Evolutionary conservation across 768 basidiomycete species (phyloP), one percentile per base, ranked within the genome.

Genomic region (Cystobasidium tubakii): DNA sequence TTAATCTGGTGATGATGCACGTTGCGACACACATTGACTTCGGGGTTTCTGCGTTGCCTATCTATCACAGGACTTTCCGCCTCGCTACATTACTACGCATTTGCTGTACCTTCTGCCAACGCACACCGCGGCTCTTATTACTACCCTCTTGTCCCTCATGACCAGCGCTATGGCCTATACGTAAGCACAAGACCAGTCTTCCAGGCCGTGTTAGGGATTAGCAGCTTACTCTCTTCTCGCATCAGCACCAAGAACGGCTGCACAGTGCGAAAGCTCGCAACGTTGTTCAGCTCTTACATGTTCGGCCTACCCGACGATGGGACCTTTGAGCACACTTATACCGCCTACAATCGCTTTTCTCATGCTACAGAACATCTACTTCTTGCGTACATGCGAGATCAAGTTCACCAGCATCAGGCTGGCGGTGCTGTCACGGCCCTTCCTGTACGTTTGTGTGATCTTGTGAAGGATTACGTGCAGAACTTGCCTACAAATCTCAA

Each of bases 281-380:
- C 91, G 19, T 85, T 95, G 6, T 95, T 97, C 80, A 82, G 73
- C 21, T 69, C 76, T 0, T 79, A 76, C 50, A 42, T 98, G 60
- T 97, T 97, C 76, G 92, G 93, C 66, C 86, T 94, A 73, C 12
- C 78, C 71, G 53, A 79, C 75, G 73, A 77, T 76, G n/a, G 73
- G 55, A 44, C 84, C 23, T 86, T 88, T 82, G 83, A 85, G 70
- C 83, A 83, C 67, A 85, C 86, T 9, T 90, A 90, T 79, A 79
- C 83, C 25, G 84, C 85, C 76, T 98, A 92, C 80, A 86, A 95
- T 36, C 88, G 90, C 55, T 85, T 90, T 19, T 88, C 89, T 2
- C 87, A 88, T 42, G 95, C 94, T 0, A 90, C 90, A 77, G 95
- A 99, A 80, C 95, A 99, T 77, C 84, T 99, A 62, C 83, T 97